These are phyloP conservation scores for Fusarium torulosum DNA, from an alignment of 2,329 filamentous ascomycete species.

Conservation along the genomic window DNA sequence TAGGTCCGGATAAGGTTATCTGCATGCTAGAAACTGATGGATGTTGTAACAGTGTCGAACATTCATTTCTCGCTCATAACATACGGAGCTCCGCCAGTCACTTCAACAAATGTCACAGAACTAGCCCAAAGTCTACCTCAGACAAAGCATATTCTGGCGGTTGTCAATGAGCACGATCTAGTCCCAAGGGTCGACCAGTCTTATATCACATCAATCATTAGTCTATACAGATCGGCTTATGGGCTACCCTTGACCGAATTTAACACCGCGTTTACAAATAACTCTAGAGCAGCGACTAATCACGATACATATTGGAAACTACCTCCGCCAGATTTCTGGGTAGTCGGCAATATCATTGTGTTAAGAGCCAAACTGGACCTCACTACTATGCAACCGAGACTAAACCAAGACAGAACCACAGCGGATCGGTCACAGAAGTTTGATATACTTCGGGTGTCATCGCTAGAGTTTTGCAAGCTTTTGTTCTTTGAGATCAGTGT, in stretches of 20 bases:
- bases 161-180: constrained; percentile 45
- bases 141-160: constrained; percentile 18
- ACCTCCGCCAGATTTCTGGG: not conserved
- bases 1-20: not conserved
- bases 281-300: rapidly evolving
- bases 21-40: not conserved
- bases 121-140: not conserved
- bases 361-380: not conserved
- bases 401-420: not conserved
- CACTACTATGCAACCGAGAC: not conserved
- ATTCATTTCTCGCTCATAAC: constrained; percentile 35
- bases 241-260: not conserved
- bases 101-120: constrained; percentile 25
- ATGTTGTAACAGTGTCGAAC: not conserved
- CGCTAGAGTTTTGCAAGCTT: constrained; percentile 18
- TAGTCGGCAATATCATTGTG: not conserved
- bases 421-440: constrained; percentile 6
- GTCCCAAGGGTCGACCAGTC: constrained; percentile 37
- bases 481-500: constrained; percentile 42
- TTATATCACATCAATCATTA: constrained; percentile 40
- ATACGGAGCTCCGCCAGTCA: constrained; percentile 41
- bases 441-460: not conserved
- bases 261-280: not conserved
- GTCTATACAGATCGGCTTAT: constrained; percentile 38
- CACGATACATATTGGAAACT: not conserved